Base-by-base conservation (phyloP, 352 stramenopile genomes). In the Pythium insidiosum region DNA sequence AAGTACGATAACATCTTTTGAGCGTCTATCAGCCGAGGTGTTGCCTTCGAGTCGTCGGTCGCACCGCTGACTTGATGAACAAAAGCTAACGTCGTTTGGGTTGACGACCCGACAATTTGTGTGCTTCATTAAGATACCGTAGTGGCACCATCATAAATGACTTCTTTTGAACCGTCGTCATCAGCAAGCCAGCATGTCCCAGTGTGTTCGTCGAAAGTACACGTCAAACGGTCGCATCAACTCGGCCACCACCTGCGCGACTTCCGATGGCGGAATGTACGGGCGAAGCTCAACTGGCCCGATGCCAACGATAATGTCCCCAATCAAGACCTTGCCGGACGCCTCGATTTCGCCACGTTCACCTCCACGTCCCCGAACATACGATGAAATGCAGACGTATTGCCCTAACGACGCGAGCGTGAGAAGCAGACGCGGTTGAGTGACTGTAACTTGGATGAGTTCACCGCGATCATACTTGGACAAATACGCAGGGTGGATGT, bases 1-100 rank as follows among this genome's bases (percentile, higher is more conserved):
- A 88, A 88, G 43, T 89, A 86, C 56, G 78, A 89, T 51, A 86
- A 84, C 52, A 63, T 87, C 24, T 89, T 92, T 49, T 91, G 56
- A 67, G 30, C n/a, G 34, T 21, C 7, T n/a, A 39, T n/a, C 16
- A 39, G 6, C 12, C 34, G 16, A 7, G n/a, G n/a, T n/a, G n/a
- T n/a, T n/a, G n/a, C n/a, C n/a, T n/a, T n/a, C n/a, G n/a, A n/a
- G n/a, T n/a, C n/a, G n/a, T n/a, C n/a, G n/a, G n/a, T n/a, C n/a
- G n/a, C n/a, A n/a, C n/a, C n/a, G n/a, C n/a, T n/a, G n/a, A n/a
- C n/a, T n/a, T n/a, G n/a, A n/a, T n/a, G n/a, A n/a, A n/a, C n/a
- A n/a, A n/a, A n/a, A n/a, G n/a, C n/a, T n/a, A n/a, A n/a, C n/a
- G n/a, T n/a, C n/a, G n/a, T n/a, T n/a, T n/a, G n/a, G n/a, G n/a